These are phyloP conservation scores for Beauveria sp. DNA, from an alignment of 2,329 filamentous ascomycete species.

Conservation along the genomic window DNA sequence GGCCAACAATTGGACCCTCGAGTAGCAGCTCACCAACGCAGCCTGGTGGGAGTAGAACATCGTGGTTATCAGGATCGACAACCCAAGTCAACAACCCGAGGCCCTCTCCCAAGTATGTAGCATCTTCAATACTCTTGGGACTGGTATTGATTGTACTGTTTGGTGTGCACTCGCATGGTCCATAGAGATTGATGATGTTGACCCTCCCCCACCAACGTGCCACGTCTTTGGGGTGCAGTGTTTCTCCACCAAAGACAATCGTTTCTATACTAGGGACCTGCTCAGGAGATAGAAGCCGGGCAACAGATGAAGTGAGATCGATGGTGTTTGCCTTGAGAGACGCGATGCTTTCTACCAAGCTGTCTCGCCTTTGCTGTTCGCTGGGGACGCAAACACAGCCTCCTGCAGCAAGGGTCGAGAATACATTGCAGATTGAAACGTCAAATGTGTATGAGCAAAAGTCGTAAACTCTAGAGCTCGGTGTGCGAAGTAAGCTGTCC, in stretches of 20 bases:
- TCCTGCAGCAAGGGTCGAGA: neutral
- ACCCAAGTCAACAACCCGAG: neutral
- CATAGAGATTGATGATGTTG: neutral
- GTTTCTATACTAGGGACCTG: neutral
- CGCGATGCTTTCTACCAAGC: neutral
- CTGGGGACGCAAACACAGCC: neutral
- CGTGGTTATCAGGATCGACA: neutral
- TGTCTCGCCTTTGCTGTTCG: neutral
- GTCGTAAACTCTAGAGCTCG: neutral
- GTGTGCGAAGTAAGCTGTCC: neutral
- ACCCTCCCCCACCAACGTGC: neutral
- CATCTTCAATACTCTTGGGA: neutral
- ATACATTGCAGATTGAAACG: neutral
- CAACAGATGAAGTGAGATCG: neutral
- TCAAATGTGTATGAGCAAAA: neutral
- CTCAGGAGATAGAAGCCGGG: neutral
- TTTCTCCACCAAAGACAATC: neutral
- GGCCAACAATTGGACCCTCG: constrained; percentile 27
- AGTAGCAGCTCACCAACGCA: constrained; percentile 23
- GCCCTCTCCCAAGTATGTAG: neutral
- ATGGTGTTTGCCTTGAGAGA: neutral
- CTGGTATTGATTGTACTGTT: neutral
- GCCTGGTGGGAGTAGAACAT: constrained; percentile 21
- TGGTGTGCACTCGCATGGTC: neutral
- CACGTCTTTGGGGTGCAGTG: neutral